Conservation (phyloP, 2,329 filamentous ascomycete genomes). For the Teratosphaeria epicoccoides region DNA sequence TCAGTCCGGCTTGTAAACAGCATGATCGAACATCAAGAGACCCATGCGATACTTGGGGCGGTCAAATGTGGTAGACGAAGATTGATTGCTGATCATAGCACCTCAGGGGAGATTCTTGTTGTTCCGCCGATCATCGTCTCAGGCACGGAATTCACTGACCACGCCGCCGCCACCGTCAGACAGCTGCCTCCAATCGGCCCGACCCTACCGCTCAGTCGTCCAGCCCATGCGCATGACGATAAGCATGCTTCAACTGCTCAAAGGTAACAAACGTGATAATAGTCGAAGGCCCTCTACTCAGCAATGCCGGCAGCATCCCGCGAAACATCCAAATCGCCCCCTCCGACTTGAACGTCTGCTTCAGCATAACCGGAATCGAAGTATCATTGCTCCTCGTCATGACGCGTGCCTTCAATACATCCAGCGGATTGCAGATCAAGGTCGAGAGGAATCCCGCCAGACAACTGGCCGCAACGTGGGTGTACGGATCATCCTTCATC, state of each 20-base stretch:
- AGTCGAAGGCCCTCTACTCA: slow-evolving; percentile 16
- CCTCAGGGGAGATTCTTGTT: no score
- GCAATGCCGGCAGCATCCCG: slow-evolving; percentile 13
- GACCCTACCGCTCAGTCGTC: background rate
- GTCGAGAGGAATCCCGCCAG: slow-evolving; percentile 16
- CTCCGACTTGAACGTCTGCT: slow-evolving; percentile 11
- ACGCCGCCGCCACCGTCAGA: background rate
- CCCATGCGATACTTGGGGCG: no score
- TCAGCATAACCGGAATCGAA: slow-evolving; percentile 10
- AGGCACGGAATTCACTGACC: no score
- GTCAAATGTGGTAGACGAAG: no score
- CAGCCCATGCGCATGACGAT: background rate
- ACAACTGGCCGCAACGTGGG: slow-evolving; percentile 14
- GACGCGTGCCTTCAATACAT: slow-evolving; percentile 15
- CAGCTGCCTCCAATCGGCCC: background rate
- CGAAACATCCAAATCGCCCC: slow-evolving; percentile 15
- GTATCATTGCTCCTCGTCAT: slow-evolving; percentile 11
- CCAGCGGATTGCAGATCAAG: slow-evolving; percentile 16
- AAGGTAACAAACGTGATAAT: slow-evolving; percentile 1
- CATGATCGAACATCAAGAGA: no score
- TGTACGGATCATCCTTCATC: slow-evolving; percentile 10
- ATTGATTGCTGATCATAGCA: no score
- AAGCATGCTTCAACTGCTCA: slow-evolving; percentile 1
- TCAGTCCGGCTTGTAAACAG: no score
- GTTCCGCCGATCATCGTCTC: no score